Evolutionary conservation across 2,329 filamentous ascomycete species (phyloP).

Genomic region (Alternaria sp.): DNA sequence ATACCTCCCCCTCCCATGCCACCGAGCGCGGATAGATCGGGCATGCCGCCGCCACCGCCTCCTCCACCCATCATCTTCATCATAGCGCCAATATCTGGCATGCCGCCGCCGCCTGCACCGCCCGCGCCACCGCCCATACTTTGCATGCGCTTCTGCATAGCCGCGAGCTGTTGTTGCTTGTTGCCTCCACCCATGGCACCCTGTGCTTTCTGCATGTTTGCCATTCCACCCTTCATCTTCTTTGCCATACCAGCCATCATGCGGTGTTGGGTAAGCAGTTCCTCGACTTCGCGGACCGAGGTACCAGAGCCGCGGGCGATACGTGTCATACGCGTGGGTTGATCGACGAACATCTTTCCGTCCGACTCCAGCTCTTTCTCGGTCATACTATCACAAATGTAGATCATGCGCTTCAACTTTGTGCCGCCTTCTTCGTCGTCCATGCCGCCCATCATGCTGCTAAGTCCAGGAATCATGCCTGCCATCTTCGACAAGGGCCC

Average conservation of each 20-base stretch:
- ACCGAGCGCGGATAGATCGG: slow-evolving; percentile 64
- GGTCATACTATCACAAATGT: slow-evolving; percentile 98
- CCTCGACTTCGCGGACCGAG: slow-evolving; percentile 89
- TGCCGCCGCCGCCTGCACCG: slow-evolving; percentile 57
- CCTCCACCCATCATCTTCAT: slow-evolving; percentile 90
- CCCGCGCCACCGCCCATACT: slow-evolving; percentile 79
- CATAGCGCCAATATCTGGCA: slow-evolving; percentile 83
- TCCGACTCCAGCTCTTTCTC: slow-evolving; percentile 94
- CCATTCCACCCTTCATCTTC: slow-evolving; percentile 97
- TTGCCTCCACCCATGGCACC: slow-evolving; percentile 89
- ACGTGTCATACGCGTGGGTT: slow-evolving; percentile 90
- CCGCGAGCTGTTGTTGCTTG: slow-evolving; percentile 90
- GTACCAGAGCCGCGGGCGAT: slow-evolving; percentile 91
- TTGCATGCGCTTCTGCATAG: slow-evolving; percentile 94
- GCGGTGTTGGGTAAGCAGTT: slow-evolving; percentile 93
- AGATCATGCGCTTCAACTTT: slow-evolving; percentile 98
- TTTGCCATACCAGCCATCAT: slow-evolving; percentile 99
- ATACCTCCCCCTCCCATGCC: slow-evolving; percentile 64
- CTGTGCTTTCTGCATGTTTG: slow-evolving; percentile 94
- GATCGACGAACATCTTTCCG: slow-evolving; percentile 90
- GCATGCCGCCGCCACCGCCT: slow-evolving; percentile 67
- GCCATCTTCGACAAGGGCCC: slow-evolving; percentile 96
- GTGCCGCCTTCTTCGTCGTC: slow-evolving; percentile 94
- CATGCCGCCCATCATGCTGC: slow-evolving; percentile 92
- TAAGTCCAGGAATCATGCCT: slow-evolving; percentile 96